Percentiles rank a stretch among this genome's conserved stretches.
phyloP scores from a whole-genome alignment of 176 grass and related monocot species.

The Thalia dealbata region DNA sequence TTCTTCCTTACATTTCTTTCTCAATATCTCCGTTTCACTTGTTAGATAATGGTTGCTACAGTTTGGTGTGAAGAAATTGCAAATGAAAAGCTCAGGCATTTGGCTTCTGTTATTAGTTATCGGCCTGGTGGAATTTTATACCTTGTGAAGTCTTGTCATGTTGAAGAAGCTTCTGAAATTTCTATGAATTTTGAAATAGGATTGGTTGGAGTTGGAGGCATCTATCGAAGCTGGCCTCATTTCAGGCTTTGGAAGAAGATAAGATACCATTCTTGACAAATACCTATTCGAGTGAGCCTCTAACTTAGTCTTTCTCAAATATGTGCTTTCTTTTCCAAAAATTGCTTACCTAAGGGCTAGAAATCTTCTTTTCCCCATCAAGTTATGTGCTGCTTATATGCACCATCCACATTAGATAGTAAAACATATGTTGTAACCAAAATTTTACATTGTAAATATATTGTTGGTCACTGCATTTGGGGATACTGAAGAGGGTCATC shows the following conservation, averaged over 20 bases:
- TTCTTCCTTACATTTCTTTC: no score
- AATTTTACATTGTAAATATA: no score
- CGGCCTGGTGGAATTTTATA: constrained; percentile 12
- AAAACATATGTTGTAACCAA: background rate
- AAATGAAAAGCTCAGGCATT: constrained; percentile 61
- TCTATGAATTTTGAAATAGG: constrained; percentile 18
- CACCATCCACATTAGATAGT: background rate
- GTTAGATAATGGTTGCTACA: constrained; percentile 90
- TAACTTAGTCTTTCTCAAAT: background rate
- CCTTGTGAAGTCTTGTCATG: background rate
- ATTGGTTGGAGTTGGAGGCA: constrained; percentile 62
- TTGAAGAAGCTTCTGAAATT: constrained; percentile 25
- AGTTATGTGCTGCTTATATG: background rate
- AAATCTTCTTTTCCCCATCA: background rate
- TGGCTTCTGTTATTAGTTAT: constrained; percentile 43
- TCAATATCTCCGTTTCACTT: constrained; percentile 21
- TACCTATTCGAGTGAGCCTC: constrained; percentile 49
- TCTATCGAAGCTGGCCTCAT: constrained; percentile 44
- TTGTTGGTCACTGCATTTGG: no score
- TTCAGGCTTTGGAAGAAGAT: constrained; percentile 50
- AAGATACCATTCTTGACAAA: constrained; percentile 47
- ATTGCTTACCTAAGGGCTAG: background rate
- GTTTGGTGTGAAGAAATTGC: constrained; percentile 88
- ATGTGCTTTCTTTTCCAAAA: background rate
- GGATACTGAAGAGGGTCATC: no score